Base-by-base conservation (phyloP, 2,329 filamentous ascomycete species). In the Neofusicoccum cordaticola region DNA sequence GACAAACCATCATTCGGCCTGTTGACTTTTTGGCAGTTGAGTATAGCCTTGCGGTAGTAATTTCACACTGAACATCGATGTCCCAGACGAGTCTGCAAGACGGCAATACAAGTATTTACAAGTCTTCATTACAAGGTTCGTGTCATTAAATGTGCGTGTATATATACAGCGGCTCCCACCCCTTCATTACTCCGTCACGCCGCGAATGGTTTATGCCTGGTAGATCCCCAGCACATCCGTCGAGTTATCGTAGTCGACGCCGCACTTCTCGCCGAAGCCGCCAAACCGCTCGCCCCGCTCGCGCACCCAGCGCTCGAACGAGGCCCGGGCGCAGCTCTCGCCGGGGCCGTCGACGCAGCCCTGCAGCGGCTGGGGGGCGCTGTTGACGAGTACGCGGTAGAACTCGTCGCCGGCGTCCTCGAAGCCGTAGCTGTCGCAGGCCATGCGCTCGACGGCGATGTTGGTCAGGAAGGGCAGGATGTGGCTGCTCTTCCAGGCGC, bases 401-500 rank as follows among this genome's bases (percentile, higher is more conserved):
- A 81, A 85, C 2, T 85, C 82, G 17, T 74, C 70, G 66, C 71
- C 70, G 11, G 71, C 70, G 41, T 69, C 66, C 1, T 80, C 74
- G 71, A 81, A 87, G 6, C 86, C 84, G 65, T 83, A 83, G 69
- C 83, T 83, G n/a, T 82, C 80, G 73, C 88, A 90, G 63, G 86
- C 81, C 74, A 90, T 77, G 60, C 84, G 82, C 79, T 90, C 88
- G 45, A 90, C 82, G 0, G 86, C 88, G 27, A 90, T 79, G 72
- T 90, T 90, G 35, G 84, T 83, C 58, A 90, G 75, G 72, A 90
- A 90, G 0, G 88, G 87, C 35, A 90, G 74, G 42, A 90, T 81
- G 66, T 85, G 80, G 2, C 86, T 87, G 67, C 84, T 87, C 71
- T 81, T 83, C 88, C 88, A 90, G 1, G 81, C 84, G 31, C 88